Conservation (phyloP, 2,329 filamentous ascomycete genomes). For the Alternaria sp. region DNA sequence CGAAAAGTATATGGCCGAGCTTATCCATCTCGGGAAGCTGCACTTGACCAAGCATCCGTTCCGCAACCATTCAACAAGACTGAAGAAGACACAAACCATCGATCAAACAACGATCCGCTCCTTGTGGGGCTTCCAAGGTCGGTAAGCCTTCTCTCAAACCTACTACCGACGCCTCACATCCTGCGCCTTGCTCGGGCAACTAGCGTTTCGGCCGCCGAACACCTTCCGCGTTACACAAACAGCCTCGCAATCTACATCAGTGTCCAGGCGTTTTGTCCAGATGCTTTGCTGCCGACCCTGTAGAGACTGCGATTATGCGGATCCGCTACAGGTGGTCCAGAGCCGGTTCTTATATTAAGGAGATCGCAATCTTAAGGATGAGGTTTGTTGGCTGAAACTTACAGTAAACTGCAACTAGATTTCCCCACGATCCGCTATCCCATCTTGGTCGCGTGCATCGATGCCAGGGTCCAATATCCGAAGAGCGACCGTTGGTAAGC, state of each 20-base stretch:
- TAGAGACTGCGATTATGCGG: neutral
- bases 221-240: neutral
- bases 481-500: neutral
- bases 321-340: neutral
- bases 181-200: neutral
- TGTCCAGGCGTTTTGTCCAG: neutral
- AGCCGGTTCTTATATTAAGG: neutral
- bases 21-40: neutral
- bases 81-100: neutral
- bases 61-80: neutral
- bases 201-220: conserved; percentile 1
- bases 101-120: neutral
- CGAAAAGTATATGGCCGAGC: too few relatives aligned
- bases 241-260: conserved; percentile 2
- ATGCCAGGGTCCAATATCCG: neutral
- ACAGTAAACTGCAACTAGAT: neutral
- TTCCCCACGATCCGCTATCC: neutral
- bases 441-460: neutral
- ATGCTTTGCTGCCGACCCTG: neutral
- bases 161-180: neutral
- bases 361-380: neutral
- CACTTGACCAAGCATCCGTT: neutral
- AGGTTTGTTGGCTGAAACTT: neutral
- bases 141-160: neutral
- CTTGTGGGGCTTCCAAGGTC: neutral